These are phyloP conservation scores for Stygiomarasmius scandens DNA, from an alignment of 1,284 basidiomycete genomes.

Conservation along the genomic window DNA sequence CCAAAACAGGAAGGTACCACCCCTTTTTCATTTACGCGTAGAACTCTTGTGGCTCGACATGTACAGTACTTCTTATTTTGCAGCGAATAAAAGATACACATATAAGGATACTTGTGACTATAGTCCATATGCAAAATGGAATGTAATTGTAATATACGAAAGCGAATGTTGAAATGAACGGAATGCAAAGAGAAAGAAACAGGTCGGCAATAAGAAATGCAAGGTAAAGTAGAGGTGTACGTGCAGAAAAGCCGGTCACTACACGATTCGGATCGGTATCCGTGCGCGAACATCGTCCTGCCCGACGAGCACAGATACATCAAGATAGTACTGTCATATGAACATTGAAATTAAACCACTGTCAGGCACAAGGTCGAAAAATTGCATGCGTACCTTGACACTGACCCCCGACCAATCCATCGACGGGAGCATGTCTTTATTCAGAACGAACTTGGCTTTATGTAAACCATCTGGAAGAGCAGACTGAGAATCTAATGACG, in stretches of 20 bases:
- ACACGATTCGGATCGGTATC: constrained; percentile 54
- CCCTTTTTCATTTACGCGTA: too few species aligned
- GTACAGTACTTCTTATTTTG: neutral
- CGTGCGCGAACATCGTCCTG: constrained; percentile 62
- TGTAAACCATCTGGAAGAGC: constrained; percentile 66
- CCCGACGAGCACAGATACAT: constrained; percentile 64
- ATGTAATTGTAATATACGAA: neutral
- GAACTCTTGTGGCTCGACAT: neutral
- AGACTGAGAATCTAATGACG: constrained; percentile 47
- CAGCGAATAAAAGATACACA: neutral
- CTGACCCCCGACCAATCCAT: constrained; percentile 67
- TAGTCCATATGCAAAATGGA: neutral
- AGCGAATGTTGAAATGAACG: neutral
- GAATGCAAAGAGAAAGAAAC: neutral
- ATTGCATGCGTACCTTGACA: constrained; percentile 54
- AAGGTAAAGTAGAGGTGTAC: neutral
- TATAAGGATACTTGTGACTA: constrained; percentile 2
- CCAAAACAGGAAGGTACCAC: neutral
- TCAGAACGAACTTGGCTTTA: constrained; percentile 56
- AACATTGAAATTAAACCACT: constrained; percentile 1
- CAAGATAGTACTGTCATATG: constrained; percentile 63
- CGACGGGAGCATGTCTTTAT: constrained; percentile 61
- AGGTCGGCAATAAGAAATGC: neutral
- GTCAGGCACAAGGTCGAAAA: constrained; percentile 6
- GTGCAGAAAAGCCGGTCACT: neutral